Base-by-base conservation (phyloP, 2,329 filamentous ascomycete genomes). In the Hortaea sp. region DNA sequence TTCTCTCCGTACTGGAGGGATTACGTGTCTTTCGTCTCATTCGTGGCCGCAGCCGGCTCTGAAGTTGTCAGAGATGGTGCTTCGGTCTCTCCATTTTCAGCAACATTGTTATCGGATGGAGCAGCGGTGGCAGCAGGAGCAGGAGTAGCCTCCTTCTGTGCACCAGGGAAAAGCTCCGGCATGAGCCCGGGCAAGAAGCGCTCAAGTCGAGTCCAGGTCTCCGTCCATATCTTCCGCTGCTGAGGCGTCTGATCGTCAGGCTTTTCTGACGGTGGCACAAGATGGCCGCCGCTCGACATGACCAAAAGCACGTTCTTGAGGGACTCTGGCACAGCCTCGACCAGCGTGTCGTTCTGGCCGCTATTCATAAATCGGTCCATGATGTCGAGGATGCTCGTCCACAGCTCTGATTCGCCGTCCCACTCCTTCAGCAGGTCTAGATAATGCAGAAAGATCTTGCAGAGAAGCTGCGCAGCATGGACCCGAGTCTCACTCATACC, bases 341-440 rank as follows among this genome's bases (percentile, higher is more conserved):
- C 88, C 82, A 94, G 56, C 50, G 57, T 58, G 35, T 61, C 41
- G 27, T 87, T 87, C 65, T 95, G 88, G 0, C 90, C 90, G 59
- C 86, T 92, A 60, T 95, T 95, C 82, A 95, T 94, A 53, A 98
- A 75, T 27, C 92, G 81, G 64, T 98, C 92, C 79, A 98, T 88
- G 45, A 95, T 86, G 56, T 89, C 88, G n/a, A 53, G n/a, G 32
- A 35, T 35, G 20, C 20, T 20, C 20, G 92, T 70, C 92, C 92
- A 98, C 7, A 97, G 74, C 61, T 92, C 86, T 35, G 94, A 70
- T 80, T 97, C 88, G 13, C 87, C 88, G 20, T 89, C 84, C 78
- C 87, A 89, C 55, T 88, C 82, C 4, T 83, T 85, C 29, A 95
- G 74, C 34, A 90, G 72, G 2, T 90, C 86, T 3, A 97, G 74